phyloP scores from a whole-genome alignment of 2,329 filamentous ascomycete species.

The Chalaropsis ovoidea region DNA sequence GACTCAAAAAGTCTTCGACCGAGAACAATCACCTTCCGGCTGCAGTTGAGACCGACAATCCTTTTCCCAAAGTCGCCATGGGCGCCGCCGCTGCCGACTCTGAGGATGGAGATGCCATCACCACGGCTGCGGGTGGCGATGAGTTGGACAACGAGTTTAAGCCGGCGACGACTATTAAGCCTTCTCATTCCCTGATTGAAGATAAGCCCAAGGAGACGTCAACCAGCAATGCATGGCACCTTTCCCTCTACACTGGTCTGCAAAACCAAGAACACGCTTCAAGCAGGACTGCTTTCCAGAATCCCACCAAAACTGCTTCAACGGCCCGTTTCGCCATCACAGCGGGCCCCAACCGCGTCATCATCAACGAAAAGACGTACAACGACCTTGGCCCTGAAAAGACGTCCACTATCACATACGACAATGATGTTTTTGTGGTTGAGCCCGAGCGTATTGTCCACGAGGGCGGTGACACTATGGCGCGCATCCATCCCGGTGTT shows the following conservation, averaged over 20 bases:
- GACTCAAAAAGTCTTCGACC: conserved; percentile 20
- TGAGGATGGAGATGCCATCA: neutral
- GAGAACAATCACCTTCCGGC: conserved; percentile 19
- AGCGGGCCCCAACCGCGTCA: conserved; percentile 38
- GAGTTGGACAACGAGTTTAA: neutral
- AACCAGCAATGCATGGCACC: neutral
- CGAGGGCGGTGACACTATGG: conserved; percentile 32
- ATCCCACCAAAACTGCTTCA: conserved; percentile 2
- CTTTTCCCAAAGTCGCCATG: conserved; percentile 10
- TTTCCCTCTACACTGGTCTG: conserved; percentile 4
- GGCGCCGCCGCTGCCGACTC: neutral
- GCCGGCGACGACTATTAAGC: neutral
- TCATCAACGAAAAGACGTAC: conserved; percentile 41
- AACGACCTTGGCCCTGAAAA: conserved; percentile 33
- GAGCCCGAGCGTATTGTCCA: conserved; percentile 33
- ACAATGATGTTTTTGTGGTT: conserved; percentile 40
- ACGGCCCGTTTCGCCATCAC: conserved; percentile 35
- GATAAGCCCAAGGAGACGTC: neutral
- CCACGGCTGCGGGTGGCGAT: neutral
- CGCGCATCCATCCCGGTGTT: conserved; percentile 34
- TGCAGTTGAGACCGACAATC: conserved; percentile 7
- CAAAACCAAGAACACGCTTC: neutral
- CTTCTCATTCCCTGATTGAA: neutral
- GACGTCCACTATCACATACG: conserved; percentile 38
- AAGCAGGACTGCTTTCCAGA: neutral